A percentile compares a stretch with the other conserved stretches of the same genome.
Conservation (phyloP, 768 basidiomycete species). For the Suillus brevipes region DNA sequence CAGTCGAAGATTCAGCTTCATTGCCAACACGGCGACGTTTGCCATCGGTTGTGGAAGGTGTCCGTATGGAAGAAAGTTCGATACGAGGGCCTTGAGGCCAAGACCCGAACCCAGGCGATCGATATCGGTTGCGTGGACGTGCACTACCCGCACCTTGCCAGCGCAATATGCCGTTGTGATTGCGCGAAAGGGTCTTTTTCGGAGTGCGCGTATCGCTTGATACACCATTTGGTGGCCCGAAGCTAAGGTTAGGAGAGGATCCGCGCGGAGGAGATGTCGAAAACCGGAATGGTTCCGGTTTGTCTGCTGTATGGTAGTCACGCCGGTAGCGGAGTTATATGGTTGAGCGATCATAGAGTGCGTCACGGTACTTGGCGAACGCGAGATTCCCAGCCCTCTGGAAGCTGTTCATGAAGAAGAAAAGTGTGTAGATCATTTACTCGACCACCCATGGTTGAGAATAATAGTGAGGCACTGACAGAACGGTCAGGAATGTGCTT, state of each 20-base stretch:
- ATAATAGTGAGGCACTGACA: neutral
- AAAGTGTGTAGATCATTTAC: neutral
- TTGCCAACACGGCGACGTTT: conserved; percentile 65
- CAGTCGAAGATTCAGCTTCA: conserved; percentile 37
- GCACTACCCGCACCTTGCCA: conserved; percentile 82
- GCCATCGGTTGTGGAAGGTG: conserved; percentile 42
- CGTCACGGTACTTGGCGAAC: no score
- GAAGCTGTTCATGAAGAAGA: neutral
- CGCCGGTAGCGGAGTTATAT: neutral
- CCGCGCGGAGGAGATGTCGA: conserved; percentile 40
- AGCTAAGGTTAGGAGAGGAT: conserved; percentile 24
- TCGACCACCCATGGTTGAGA: neutral
- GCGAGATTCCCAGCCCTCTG: neutral
- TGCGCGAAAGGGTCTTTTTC: conserved; percentile 57
- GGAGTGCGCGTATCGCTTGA: conserved; percentile 33
- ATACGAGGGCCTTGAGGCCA: conserved; percentile 48
- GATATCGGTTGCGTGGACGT: conserved; percentile 65
- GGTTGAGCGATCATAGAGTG: neutral
- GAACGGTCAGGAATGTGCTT: neutral
- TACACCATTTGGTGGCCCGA: conserved; percentile 13
- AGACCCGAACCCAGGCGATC: conserved; percentile 71
- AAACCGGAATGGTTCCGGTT: conserved; percentile 63
- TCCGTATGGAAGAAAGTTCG: conserved; percentile 39
- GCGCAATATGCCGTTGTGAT: conserved; percentile 73
- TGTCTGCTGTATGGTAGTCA: conserved; percentile 32